Evolutionary conservation across 768 basidiomycete genomes (phyloP), one percentile per base, ranked within the genome.

Genomic region (Strobilomyces confusus): DNA sequence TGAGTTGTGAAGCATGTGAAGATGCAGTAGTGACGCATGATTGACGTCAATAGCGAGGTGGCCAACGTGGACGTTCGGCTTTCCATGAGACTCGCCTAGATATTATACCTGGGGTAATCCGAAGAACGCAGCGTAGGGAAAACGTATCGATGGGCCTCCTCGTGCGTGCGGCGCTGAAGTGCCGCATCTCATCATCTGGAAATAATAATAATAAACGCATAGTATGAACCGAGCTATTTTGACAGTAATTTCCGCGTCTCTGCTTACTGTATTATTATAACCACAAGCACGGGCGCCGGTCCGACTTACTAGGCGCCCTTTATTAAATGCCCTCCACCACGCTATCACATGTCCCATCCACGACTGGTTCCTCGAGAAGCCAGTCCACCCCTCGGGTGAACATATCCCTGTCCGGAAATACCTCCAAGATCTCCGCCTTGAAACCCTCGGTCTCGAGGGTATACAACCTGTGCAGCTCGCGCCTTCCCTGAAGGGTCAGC

Each of bases 391-490:
- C 80, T 4, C 63, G 65, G 14, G 69, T 55, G 57, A 88, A 88
- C 85, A 89, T 87, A 11, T 81, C 77, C 33, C 87, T 68, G 40
- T 81, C 79, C 1, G 83, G 80, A 64, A 88, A 89, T 5, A 83
- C 80, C 59, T 88, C 87, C 52, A 82, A 64, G 44, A 89, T 87
- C 53, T 86, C 83, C 60, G 84, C 82, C 45, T 79, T 74, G 63
- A 88, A 82, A 19, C 80, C 79, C 20, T 80, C 77, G 0, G 79
- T 75, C 40, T 71, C 70, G 4, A 88, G 78, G 26, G 68, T 77
- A 63, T 89, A 88, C 45, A 75, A 82, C 33, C 67, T 58, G 26
- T 67, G 69, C 9, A 69, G 53, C 30, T 68, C 67, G 3, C 59
- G 59, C 47, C 53, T 66, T 26, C 53, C 64, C 25, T 58, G 41